Base-by-base conservation (phyloP, 1,284 basidiomycete species). In the Meira miltonrushii region DNA sequence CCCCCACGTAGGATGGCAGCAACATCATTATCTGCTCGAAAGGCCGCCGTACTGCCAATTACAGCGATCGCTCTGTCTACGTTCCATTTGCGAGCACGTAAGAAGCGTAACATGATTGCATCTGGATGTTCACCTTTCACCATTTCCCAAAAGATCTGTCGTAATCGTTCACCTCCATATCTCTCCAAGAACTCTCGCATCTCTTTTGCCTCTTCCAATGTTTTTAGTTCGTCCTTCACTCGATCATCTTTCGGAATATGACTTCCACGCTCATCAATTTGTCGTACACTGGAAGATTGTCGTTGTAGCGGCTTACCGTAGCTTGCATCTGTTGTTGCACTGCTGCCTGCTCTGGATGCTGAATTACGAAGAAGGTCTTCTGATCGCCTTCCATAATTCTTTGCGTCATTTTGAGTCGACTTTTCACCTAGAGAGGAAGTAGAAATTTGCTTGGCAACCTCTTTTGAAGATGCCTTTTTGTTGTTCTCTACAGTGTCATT, bases 41-140 rank as follows among this genome's bases (percentile, higher is more conserved):
- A 67, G 43, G 58, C 50, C 21, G 63, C 63, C 13, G 57, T 61
- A 23, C 59, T 60, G 8, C 72, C 72, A 43, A 75, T 68, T 51
- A 68, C 62, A 58, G 68, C 68, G 7, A 75, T 52, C 4, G 72
- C 71, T 39, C 61, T 44, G 33, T 65, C 61, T n/a, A 65, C 57
- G 39, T 65, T 44, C 64, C 64, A 66, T 49, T 64, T 64, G 5
- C 62, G 39, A 2, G 58, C 59, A n/a, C 62, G 23, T 13, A 66
- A 52, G 44, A 57, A 56, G 19, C 62, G 48, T 21, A 64, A 62
- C 56, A 66, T 60, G 54, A 66, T 33, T n/a, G 71, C 71, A 38
- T 73, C 66, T 60, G 71, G 72, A 60, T 74, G 72, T 47, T 74
- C 72, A 39, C 72, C 72, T 38, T 65, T 65, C 54, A 72, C 67